A percentile compares a stretch with the other conserved stretches of the same genome.
Conservation (phyloP, 805 yeast species). For the Metschnikowia gelsemii region DNA sequence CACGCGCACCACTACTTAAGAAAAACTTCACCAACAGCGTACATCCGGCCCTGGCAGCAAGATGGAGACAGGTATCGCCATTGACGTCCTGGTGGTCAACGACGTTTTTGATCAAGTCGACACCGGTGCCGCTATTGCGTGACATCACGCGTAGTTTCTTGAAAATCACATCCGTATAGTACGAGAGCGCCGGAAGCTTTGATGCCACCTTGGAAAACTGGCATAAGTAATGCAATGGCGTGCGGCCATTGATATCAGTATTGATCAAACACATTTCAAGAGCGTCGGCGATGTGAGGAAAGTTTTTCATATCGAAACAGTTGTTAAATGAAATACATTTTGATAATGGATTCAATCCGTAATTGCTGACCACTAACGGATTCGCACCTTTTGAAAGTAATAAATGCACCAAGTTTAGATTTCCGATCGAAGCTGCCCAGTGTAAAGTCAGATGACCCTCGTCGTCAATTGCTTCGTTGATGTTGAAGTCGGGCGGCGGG, state of each 20-base stretch:
- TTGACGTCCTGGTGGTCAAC: conserved; percentile 74
- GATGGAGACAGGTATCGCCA: conserved; percentile 84
- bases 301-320: conserved; percentile 76
- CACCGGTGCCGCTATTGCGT: conserved; percentile 31
- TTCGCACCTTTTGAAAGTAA: conserved; percentile 75
- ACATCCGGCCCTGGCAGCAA: conserved; percentile 70
- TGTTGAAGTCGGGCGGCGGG: conserved; percentile 64
- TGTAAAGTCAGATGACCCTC: conserved; percentile 95
- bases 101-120: conserved; percentile 59
- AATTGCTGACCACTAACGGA: conserved; percentile 48
- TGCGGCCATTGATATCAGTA: conserved; percentile 69
- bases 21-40: conserved; percentile 73
- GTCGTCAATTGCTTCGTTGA: conserved; percentile 80
- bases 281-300: conserved; percentile 73
- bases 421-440: conserved; percentile 98
- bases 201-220: conserved; percentile 62
- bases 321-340: conserved; percentile 85
- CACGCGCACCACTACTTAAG: conserved; percentile 80
- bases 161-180: conserved; percentile 74
- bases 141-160: conserved; percentile 61
- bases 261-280: conserved; percentile 76
- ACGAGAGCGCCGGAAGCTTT: conserved; percentile 75
- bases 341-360: conserved; percentile 86
- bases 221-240: conserved; percentile 85
- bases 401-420: conserved; percentile 70